A percentile compares a stretch with the other conserved stretches of the same genome.
These are phyloP conservation scores for Hericium erinaceus DNA, from an alignment of 768 basidiomycete genomes.

Conservation along the genomic window DNA sequence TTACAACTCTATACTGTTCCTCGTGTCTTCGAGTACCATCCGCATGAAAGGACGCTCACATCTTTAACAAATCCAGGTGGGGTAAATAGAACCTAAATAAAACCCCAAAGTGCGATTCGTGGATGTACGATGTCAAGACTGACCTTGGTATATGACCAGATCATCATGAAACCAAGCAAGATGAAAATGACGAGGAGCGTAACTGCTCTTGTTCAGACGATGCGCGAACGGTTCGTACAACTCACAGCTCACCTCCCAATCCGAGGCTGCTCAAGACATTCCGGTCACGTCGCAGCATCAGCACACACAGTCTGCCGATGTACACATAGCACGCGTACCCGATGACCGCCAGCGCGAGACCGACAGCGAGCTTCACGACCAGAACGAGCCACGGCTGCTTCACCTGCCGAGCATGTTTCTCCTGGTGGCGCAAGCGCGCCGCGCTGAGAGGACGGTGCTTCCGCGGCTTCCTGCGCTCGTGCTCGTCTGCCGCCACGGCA, in stretches of 20 bases:
- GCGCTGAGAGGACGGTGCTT: background rate
- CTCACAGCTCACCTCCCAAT: conserved; percentile 54
- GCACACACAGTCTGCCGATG: conserved; percentile 57
- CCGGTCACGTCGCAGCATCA: conserved; percentile 47
- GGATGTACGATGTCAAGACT: conserved; percentile 11
- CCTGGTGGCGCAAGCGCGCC: conserved; percentile 8
- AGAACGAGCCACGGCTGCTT: conserved; percentile 64
- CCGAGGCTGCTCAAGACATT: conserved; percentile 37
- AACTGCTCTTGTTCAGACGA: conserved; percentile 31
- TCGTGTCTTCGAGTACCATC: no score
- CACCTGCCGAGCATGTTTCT: conserved; percentile 18
- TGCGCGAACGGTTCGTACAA: background rate
- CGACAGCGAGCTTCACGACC: conserved; percentile 48
- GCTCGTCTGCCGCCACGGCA: background rate
- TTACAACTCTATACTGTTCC: no score
- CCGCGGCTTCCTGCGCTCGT: background rate
- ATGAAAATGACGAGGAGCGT: conserved; percentile 55
- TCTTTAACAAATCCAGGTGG: conserved; percentile 62
- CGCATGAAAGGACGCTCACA: conserved; percentile 30
- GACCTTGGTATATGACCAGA: conserved; percentile 76
- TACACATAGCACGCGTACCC: conserved; percentile 74
- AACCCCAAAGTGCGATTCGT: no score
- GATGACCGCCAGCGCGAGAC: conserved; percentile 48
- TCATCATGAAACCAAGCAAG: conserved; percentile 54
- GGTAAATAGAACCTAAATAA: conserved; percentile 47